A percentile compares a stretch with the other conserved stretches of the same genome.
phyloP scores from a whole-genome alignment of 1,139 yeast species.

The Saccharomycopsis hybrid region DNA sequence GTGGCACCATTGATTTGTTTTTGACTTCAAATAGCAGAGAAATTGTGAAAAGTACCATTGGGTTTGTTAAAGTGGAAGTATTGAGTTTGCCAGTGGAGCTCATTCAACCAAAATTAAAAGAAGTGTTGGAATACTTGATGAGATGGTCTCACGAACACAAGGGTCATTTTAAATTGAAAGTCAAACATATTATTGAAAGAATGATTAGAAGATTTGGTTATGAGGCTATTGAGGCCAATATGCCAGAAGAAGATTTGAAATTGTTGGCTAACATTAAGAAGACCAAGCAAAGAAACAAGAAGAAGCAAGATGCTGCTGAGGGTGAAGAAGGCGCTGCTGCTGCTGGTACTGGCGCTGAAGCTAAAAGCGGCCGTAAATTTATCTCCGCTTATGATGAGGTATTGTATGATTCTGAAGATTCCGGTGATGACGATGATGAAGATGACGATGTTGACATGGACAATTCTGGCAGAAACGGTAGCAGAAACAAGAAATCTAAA shows the following conservation, averaged over 20 bases:
- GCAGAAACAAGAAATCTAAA: slow-evolving; percentile 33
- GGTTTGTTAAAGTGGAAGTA: slow-evolving; percentile 88
- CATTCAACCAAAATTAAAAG: slow-evolving; percentile 60
- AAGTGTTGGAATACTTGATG: slow-evolving; percentile 64
- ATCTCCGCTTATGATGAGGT: slow-evolving; percentile 88
- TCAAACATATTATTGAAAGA: slow-evolving; percentile 88
- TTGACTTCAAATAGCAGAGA: slow-evolving; percentile 88
- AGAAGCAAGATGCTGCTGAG: slow-evolving; percentile 48
- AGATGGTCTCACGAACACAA: slow-evolving; percentile 95
- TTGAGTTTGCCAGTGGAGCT: slow-evolving; percentile 77
- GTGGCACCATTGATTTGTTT: slow-evolving; percentile 85
- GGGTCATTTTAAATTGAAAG: slow-evolving; percentile 88
- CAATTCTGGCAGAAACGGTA: slow-evolving; percentile 25
- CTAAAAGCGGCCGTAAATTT: slow-evolving; percentile 38
- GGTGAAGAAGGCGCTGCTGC: slow-evolving; percentile 27
- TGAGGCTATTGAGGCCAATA: slow-evolving; percentile 67
- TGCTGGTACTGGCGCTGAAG: slow-evolving; percentile 23
- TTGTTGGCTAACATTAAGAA: slow-evolving; percentile 81
- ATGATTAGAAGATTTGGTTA: slow-evolving; percentile 83
- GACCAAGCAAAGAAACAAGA: slow-evolving; percentile 75
- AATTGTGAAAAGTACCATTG: slow-evolving; percentile 89
- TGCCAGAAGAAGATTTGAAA: slow-evolving; percentile 86
- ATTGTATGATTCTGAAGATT: slow-evolving; percentile 48
- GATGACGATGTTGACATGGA: slow-evolving; percentile 30
- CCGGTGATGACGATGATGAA: slow-evolving; percentile 39